phyloP scores from a whole-genome alignment of 192 early-diverging fungal species.

The Phycomyces blakesleeanus region DNA sequence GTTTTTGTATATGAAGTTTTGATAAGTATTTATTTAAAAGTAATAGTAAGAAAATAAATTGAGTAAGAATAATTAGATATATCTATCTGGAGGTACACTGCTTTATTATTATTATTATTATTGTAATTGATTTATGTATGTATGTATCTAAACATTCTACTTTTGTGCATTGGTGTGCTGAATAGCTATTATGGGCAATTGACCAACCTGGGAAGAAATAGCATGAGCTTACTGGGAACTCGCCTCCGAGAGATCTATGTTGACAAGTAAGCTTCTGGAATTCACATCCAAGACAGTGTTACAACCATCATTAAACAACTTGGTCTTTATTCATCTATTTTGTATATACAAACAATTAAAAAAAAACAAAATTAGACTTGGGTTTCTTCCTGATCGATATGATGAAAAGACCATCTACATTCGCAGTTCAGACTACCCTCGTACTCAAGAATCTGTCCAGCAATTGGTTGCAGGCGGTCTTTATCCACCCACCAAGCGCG shows the following conservation, averaged over 20 bases:
- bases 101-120: too few relatives aligned
- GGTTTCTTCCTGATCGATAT: conserved; percentile 22
- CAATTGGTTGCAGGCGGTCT: conserved; percentile 36
- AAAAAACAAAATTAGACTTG: too few relatives aligned
- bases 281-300: background rate
- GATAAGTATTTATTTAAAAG: too few relatives aligned
- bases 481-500: conserved; percentile 27
- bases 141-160: too few relatives aligned
- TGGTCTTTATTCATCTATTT: too few relatives aligned
- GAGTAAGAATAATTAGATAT: too few relatives aligned
- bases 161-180: too few relatives aligned
- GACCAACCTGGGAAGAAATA: conserved; percentile 33
- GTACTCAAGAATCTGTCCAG: conserved; percentile 38
- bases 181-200: conserved; percentile 35
- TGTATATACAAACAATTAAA: too few relatives aligned
- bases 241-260: conserved; percentile 34
- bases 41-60: too few relatives aligned
- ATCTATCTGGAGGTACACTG: too few relatives aligned
- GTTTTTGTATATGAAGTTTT: too few relatives aligned
- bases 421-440: conserved; percentile 32
- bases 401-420: conserved; percentile 24
- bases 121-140: too few relatives aligned
- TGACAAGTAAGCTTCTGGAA: conserved; percentile 14
- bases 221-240: conserved; percentile 28
- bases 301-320: background rate